Base-by-base conservation (phyloP, 345 rosid genomes). In the Moricandia arvensis region DNA sequence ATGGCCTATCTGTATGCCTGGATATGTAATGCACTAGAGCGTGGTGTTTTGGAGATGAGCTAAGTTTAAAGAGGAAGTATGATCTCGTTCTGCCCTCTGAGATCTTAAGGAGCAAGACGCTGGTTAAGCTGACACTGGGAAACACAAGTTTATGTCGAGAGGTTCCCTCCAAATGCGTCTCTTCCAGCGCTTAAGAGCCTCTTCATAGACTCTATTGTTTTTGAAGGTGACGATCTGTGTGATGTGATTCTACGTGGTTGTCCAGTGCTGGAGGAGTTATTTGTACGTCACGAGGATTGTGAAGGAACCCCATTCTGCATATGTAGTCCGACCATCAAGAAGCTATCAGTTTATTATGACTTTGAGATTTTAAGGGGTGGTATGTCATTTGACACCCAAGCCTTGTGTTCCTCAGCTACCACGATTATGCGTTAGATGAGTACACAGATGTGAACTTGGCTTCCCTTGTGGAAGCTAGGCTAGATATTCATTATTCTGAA, bases 161-260 rank as follows among this genome's bases (percentile, higher is more conserved):
- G 35, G 21, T 17, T 27, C 12, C 45, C 43, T 38, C 6, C 57
- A 35, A 0, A 65, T 8, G 65, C 35, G 10, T 64, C 24, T 4
- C 71, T 64, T 27, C 71, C 77, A 26, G 17, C 77, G 17, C 77
- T 73, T 5, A 73, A 73, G 77, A 10, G 12, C 10, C 64, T 73
- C 30, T 37, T 17, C 10, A 16, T 73, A 5, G 71, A 73, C 17
- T 0, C 58, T 1, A 7, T 53, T 17, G 55, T 10, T 24, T 34
- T 73, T 1, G 12, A 6, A 1, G 15, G 0, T 11, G 4, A 27
- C 5, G 31, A 73, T 54, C 9, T 73, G 4, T 33, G 21, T 55
- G 2, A 0, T 27, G 55, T 54, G 57, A n/a, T 73, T 54, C 71
- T 73, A 27, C 10, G 57, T 64, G 76, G 69, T 15, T 73, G 76